Evolutionary conservation across 2,329 filamentous ascomycete species (phyloP).

Genomic region (Lanzia echinophila): DNA sequence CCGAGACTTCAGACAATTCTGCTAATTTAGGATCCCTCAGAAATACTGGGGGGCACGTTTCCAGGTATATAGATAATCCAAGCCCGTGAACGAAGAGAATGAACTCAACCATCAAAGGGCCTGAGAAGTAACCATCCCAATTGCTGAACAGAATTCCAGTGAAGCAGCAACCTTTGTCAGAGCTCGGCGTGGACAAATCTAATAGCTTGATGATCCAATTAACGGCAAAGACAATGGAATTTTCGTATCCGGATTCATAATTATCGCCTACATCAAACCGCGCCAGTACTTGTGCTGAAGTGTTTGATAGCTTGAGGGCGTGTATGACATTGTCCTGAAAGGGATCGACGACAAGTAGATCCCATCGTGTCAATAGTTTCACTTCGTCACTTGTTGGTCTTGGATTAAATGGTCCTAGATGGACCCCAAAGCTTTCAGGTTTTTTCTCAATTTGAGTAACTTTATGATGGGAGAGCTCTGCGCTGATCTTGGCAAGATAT

Average conservation of each 20-base stretch:
- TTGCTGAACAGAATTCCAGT: slow-evolving; percentile 20
- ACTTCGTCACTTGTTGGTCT: slow-evolving; percentile 30
- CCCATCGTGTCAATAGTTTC: slow-evolving; percentile 36
- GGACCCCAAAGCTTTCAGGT: slow-evolving; percentile 33
- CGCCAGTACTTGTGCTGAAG: slow-evolving; percentile 18
- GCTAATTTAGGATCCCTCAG: slow-evolving; percentile 14
- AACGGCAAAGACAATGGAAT: background rate
- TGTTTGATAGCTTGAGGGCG: slow-evolving; percentile 24
- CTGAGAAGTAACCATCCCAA: slow-evolving; percentile 14
- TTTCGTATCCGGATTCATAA: slow-evolving; percentile 6
- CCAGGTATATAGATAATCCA: slow-evolving; percentile 22
- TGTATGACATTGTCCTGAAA: slow-evolving; percentile 32
- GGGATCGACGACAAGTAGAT: slow-evolving; percentile 39
- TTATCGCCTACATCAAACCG: slow-evolving; percentile 20
- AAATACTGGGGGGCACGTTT: slow-evolving; percentile 18
- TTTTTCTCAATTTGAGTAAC: slow-evolving; percentile 13
- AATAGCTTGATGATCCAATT: slow-evolving; percentile 6
- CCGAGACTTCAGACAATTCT: slow-evolving; percentile 24
- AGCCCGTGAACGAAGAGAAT: slow-evolving; percentile 19
- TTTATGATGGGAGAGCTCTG: slow-evolving; percentile 14
- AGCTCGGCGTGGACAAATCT: slow-evolving; percentile 14
- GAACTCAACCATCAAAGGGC: slow-evolving; percentile 19
- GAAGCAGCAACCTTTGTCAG: slow-evolving; percentile 14
- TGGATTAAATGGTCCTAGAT: slow-evolving; percentile 34
- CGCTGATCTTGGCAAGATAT: slow-evolving; percentile 12